Conservation (phyloP, 192 early-diverging fungal genomes). For the Coemansia sp. region DNA sequence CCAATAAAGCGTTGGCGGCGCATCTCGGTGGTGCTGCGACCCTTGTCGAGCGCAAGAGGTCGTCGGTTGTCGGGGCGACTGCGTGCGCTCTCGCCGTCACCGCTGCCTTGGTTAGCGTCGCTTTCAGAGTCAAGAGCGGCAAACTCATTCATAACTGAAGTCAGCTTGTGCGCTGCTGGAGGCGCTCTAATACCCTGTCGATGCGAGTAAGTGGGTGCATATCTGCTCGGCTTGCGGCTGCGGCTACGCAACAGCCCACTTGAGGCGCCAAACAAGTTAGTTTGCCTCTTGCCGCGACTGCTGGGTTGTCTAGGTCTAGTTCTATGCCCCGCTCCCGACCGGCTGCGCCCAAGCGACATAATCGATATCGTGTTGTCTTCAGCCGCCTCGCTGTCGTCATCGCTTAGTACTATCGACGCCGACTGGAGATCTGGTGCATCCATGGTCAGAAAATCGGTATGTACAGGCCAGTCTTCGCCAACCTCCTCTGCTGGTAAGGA, state of each 20-base stretch:
- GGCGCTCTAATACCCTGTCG: background rate
- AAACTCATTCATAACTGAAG: slow-evolving; percentile 48
- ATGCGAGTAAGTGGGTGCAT: background rate
- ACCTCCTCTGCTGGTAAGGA: background rate
- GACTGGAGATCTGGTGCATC: background rate
- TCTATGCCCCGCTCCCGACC: background rate
- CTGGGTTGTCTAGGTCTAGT: background rate
- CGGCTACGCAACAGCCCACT: background rate
- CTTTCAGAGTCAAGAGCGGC: slow-evolving; percentile 49
- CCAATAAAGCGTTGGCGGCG: background rate
- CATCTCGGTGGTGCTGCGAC: background rate
- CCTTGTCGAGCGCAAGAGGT: background rate
- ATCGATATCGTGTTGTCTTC: slow-evolving; percentile 37
- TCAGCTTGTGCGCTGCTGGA: slow-evolving; percentile 17
- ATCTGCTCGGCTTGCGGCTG: background rate
- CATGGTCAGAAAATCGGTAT: background rate
- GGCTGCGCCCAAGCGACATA: background rate
- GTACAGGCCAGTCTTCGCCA: slow-evolving; percentile 5
- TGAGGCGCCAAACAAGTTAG: no score
- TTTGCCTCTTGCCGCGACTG: background rate
- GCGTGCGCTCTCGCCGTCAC: background rate
- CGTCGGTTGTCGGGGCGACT: background rate
- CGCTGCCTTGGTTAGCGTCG: background rate
- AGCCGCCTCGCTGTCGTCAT: slow-evolving; percentile 35
- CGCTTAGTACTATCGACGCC: slow-evolving; percentile 41